Conservation (phyloP, 1,284 basidiomycete species). For the Heliocybe sulcata region DNA sequence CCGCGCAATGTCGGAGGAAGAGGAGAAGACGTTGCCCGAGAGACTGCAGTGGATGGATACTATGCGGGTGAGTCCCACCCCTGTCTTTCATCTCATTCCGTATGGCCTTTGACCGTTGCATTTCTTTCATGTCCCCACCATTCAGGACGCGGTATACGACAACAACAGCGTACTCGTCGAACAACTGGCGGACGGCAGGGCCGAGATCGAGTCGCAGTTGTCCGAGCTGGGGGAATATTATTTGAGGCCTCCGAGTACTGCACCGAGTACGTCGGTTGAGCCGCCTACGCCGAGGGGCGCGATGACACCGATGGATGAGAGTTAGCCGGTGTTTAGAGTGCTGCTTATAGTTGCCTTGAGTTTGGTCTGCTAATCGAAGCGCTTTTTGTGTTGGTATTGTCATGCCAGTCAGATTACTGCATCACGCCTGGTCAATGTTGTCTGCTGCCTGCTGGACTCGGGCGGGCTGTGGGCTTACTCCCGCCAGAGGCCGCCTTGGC, state of each 20-base stretch:
- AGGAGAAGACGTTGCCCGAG: conserved; percentile 10
- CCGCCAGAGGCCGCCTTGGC: too few relatives aligned
- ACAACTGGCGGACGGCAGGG: not conserved
- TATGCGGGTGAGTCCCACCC: not conserved
- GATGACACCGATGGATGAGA: not conserved
- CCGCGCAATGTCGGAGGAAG: conserved; percentile 33
- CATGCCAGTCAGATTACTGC: too few relatives aligned
- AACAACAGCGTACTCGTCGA: not conserved
- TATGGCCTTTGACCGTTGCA: not conserved
- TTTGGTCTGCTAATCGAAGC: too few relatives aligned
- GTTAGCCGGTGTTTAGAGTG: not conserved
- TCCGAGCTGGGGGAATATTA: not conserved
- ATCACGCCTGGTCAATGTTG: too few relatives aligned
- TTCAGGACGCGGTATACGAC: not conserved
- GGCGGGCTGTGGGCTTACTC: too few relatives aligned
- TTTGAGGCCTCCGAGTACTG: not conserved
- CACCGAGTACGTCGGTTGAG: not conserved
- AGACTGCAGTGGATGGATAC: not conserved
- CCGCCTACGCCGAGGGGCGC: not conserved
- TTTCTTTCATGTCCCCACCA: not conserved
- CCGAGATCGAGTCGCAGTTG: too few relatives aligned
- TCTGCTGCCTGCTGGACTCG: too few relatives aligned
- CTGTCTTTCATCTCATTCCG: too few relatives aligned
- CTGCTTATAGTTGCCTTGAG: too few relatives aligned
- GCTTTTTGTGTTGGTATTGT: too few relatives aligned